Conservation (phyloP, 2,329 filamentous ascomycete species). For the Hymenoscyphus repandus region DNA sequence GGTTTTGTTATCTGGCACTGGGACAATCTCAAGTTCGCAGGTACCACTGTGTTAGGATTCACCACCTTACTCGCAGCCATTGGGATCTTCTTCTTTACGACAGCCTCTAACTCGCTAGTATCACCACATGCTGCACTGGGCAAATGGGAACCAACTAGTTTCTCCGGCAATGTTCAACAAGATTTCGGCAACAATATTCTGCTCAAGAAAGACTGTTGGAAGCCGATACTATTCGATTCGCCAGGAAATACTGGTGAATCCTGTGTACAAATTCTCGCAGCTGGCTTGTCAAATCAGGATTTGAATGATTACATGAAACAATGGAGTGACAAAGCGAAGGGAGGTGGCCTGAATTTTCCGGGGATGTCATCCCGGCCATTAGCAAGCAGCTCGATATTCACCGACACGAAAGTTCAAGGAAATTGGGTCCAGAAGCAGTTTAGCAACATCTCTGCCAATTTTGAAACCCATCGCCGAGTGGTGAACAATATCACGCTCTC, state of each 20-base stretch:
- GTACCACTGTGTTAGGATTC: slow-evolving; percentile 6
- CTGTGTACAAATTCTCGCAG: slow-evolving; percentile 7
- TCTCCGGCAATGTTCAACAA: background rate
- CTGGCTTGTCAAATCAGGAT: slow-evolving; percentile 6
- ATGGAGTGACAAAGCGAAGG: background rate
- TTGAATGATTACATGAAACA: slow-evolving; percentile 9
- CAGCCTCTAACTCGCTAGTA: slow-evolving; percentile 7
- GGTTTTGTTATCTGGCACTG: slow-evolving; percentile 3
- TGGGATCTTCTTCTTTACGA: slow-evolving; percentile 6
- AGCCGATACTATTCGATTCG: slow-evolving; percentile 3
- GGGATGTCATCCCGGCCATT: slow-evolving; percentile 1
- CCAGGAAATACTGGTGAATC: slow-evolving; percentile 8
- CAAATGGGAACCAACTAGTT: slow-evolving; percentile 2
- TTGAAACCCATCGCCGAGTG: slow-evolving; percentile 4
- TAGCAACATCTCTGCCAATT: slow-evolving; percentile 4
- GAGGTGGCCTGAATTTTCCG: background rate
- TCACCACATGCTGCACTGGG: slow-evolving; percentile 6
- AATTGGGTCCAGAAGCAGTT: slow-evolving; percentile 4
- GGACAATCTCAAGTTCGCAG: slow-evolving; percentile 8
- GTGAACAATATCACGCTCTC: slow-evolving; percentile 12
- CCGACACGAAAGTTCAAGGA: background rate
- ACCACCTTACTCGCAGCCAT: slow-evolving; percentile 4
- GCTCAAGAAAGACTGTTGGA: slow-evolving; percentile 7
- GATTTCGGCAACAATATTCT: slow-evolving; percentile 9
- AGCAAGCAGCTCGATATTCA: slow-evolving; percentile 8